These are phyloP conservation scores for Hymenoscyphus occultus DNA, from an alignment of 2,329 filamentous ascomycete genomes.

Conservation along the genomic window DNA sequence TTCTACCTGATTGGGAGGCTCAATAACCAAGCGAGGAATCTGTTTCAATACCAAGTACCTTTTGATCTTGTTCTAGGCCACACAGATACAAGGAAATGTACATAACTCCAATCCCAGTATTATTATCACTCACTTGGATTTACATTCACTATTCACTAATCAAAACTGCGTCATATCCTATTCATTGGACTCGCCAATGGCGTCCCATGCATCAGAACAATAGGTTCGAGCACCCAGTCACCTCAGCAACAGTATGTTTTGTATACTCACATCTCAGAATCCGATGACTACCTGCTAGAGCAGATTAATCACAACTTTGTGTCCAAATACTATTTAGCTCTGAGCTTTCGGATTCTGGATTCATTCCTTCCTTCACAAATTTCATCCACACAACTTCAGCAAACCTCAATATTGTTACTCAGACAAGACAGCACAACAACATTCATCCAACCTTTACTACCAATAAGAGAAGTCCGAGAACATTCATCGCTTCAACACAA, in stretches of 20 bases:
- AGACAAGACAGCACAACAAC: background rate
- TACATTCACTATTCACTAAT: background rate
- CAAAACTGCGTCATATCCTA: background rate
- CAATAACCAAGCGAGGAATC: background rate
- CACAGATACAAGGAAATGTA: no score
- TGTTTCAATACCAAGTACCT: background rate
- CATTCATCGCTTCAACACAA: background rate
- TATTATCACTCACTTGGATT: background rate
- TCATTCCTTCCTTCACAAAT: background rate
- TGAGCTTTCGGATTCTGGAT: background rate
- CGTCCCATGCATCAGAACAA: background rate
- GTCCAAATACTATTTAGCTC: background rate
- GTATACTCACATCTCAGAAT: background rate
- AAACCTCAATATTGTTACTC: background rate
- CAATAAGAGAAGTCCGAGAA: background rate
- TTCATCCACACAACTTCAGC: background rate
- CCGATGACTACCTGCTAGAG: background rate
- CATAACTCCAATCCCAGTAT: background rate
- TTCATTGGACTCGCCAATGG: background rate
- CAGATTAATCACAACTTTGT: background rate
- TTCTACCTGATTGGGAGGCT: background rate
- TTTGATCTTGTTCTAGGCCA: background rate
- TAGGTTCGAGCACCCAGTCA: background rate
- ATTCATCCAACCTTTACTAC: background rate
- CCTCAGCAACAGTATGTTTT: background rate